Base-by-base conservation (phyloP, 108 stramenopile species). In the Licmophora abbreviata region DNA sequence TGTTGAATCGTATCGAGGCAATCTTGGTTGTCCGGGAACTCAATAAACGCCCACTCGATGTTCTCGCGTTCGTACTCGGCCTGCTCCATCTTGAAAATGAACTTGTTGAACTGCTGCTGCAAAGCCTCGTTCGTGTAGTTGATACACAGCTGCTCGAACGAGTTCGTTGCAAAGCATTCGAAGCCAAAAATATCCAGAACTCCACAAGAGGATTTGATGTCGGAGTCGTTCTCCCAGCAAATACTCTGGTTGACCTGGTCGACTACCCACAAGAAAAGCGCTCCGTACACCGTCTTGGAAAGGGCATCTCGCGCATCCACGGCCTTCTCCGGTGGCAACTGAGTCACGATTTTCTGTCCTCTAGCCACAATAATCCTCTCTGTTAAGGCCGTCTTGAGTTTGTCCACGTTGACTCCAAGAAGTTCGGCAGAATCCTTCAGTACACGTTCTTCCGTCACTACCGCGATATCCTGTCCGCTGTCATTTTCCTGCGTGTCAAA, bases 181-280 rank as follows among this genome's bases (percentile, higher is more conserved):
- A 99, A 99, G 25, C 99, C 99, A 58, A 99, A 99, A 56, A 99
- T 99, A 75, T 99, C 99, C 42, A 99, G 71, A 12, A 99, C 96
- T 48, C 97, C 97, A 26, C 92, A 81, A 47, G 81, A 79, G 1
- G 83, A 85, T 11, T 73, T 67, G 26, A 88, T 67, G 29, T 85
- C 86, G 4, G 32, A 42, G 41, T 89, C 87, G 29, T 82, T 83
- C 38, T 86, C 80, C 85, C 85, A 88, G 44, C 63, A 64, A 50
- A 93, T 86, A 68, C 79, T 80, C 38, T 74, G 67, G 69, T 97
- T 97, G 47, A 97, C 82, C 44, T 85, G 64, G 14, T 66, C 64
- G 33, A 97, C 94, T 0, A 97, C 66, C 86, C 86, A 92, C 18
- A 90, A 56, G 51, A 97, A 97, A 20, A 95, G 58, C 8, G 83